Conservation (phyloP, 768 basidiomycete species). For the Rhodotorula kratochvilovae region DNA sequence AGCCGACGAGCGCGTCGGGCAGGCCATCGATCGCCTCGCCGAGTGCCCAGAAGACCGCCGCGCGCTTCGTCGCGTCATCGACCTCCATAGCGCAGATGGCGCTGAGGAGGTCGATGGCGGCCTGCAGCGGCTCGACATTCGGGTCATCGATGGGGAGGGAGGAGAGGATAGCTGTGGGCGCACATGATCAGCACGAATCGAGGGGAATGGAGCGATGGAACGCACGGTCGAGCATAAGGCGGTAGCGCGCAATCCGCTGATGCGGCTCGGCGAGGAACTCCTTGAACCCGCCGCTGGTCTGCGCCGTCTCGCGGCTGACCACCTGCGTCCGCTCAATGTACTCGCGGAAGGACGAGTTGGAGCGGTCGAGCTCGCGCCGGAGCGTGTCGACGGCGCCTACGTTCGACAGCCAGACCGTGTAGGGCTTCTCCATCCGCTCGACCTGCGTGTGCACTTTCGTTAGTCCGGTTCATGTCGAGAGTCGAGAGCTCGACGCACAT, state of each 20-base stretch:
- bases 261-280: slow-evolving; percentile 31
- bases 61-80: slow-evolving; percentile 84
- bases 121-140: slow-evolving; percentile 69
- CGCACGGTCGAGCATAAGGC: slow-evolving; percentile 71
- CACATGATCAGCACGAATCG: fast-evolving
- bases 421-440: slow-evolving; percentile 26
- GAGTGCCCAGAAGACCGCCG: slow-evolving; percentile 79
- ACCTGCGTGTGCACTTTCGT: slow-evolving; percentile 4
- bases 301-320: slow-evolving; percentile 56
- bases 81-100: slow-evolving; percentile 87
- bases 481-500: slow-evolving; percentile 50
- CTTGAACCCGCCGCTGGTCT: slow-evolving; percentile 58
- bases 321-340: slow-evolving; percentile 70
- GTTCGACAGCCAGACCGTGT: slow-evolving; percentile 32
- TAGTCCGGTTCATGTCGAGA: not conserved
- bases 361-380: slow-evolving; percentile 46
- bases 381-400: slow-evolving; percentile 18
- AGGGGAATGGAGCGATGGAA: not conserved
- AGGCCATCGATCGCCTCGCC: slow-evolving; percentile 82
- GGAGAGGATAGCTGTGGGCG: slow-evolving; percentile 70
- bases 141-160: slow-evolving; percentile 73
- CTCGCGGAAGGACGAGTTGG: slow-evolving; percentile 67
- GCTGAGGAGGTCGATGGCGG: slow-evolving; percentile 81
- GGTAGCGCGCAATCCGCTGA: slow-evolving; percentile 85
- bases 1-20: slow-evolving; percentile 82